These are phyloP conservation scores for Neolentinus lepideus DNA, from an alignment of 1,284 basidiomycete genomes.

Conservation along the genomic window DNA sequence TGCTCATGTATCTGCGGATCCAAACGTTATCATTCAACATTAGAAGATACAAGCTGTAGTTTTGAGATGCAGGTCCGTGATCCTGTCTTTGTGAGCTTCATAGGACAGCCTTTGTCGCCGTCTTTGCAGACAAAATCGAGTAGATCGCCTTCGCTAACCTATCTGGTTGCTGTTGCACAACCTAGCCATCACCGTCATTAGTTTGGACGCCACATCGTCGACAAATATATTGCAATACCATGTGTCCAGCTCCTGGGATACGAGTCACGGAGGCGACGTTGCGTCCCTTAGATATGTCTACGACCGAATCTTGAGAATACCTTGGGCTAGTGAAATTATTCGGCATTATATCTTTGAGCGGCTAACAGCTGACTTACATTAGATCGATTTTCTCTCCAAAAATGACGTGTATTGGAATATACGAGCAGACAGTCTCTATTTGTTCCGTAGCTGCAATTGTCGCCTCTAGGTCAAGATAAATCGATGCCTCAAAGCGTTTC, in stretches of 20 bases:
- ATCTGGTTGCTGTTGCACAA: slow-evolving; percentile 2
- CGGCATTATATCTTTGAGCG: not conserved
- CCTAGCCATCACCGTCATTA: not conserved
- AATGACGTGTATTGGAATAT: slow-evolving; percentile 6
- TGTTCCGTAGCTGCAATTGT: slow-evolving; percentile 5
- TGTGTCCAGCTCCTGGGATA: slow-evolving; percentile 2
- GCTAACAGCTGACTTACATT: slow-evolving; percentile 1
- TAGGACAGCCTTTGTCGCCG: not conserved
- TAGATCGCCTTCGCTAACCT: not conserved
- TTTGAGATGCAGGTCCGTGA: too few species aligned
- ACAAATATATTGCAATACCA: not conserved
- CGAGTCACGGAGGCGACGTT: not conserved
- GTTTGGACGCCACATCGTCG: not conserved
- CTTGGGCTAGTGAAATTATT: not conserved
- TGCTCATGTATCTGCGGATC: too few species aligned
- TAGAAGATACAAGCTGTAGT: too few species aligned
- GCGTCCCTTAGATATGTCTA: not conserved
- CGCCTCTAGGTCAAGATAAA: slow-evolving; percentile 5
- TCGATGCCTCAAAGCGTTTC: slow-evolving; percentile 4
- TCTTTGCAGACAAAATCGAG: not conserved
- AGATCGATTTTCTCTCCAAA: slow-evolving; percentile 7
- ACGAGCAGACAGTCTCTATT: slow-evolving; percentile 5
- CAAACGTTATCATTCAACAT: too few species aligned
- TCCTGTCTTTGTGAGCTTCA: too few species aligned
- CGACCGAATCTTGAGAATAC: not conserved